Evolutionary conservation across 345 rosid species (phyloP).

Genomic region (Eucalyptus curtisii): DNA sequence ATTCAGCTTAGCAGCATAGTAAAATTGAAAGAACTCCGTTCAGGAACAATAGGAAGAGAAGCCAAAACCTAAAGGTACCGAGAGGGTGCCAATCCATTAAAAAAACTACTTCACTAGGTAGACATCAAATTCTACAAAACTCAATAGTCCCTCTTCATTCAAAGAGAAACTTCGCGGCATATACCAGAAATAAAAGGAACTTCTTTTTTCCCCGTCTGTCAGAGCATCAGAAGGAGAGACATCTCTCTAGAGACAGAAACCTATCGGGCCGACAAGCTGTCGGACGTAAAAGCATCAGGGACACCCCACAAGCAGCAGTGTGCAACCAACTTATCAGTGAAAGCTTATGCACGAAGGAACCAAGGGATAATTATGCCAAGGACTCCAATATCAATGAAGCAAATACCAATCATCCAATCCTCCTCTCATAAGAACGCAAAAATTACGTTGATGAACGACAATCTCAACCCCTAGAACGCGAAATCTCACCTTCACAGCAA

Average conservation of each 20-base stretch:
- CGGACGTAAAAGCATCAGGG: neutral
- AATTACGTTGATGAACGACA: neutral
- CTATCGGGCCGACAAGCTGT: neutral
- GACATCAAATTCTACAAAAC: neutral
- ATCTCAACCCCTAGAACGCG: neutral
- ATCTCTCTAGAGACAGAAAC: neutral
- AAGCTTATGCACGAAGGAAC: neutral
- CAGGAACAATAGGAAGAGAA: neutral
- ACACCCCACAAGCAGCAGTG: neutral
- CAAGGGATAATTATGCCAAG: neutral
- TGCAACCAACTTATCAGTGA: neutral
- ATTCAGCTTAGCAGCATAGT: neutral
- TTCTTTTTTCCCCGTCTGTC: neutral
- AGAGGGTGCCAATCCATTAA: too few relatives aligned
- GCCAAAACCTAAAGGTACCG: too few relatives aligned
- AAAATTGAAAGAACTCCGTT: neutral
- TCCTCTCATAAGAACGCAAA: neutral
- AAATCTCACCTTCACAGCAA: conserved; percentile 52
- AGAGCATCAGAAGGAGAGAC: neutral
- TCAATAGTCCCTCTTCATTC: neutral
- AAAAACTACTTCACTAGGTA: neutral
- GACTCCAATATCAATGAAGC: neutral
- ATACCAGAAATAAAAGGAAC: neutral
- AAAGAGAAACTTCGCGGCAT: accelerated
- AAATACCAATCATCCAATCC: neutral